Conservation (phyloP, 192 early-diverging fungal species). For the Mortierella hygrophila region DNA sequence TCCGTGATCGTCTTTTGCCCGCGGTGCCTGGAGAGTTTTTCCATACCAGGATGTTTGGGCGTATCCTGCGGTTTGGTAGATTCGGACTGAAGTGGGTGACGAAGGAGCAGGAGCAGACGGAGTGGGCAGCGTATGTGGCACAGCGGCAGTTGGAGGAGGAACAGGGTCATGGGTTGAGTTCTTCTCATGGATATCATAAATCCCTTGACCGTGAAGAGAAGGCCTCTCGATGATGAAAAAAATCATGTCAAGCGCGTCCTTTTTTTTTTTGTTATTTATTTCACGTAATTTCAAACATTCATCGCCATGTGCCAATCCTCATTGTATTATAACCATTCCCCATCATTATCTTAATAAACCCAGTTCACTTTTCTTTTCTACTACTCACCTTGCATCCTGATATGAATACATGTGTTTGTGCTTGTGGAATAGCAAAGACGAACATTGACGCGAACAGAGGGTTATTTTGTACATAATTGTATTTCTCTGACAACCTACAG, state of each 20-base stretch:
- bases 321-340: too few relatives aligned
- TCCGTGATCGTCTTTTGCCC: conserved; percentile 77
- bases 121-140: conserved; percentile 38
- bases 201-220: not conserved
- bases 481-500: too few relatives aligned
- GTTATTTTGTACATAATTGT: too few relatives aligned
- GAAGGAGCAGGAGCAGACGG: conserved; percentile 30
- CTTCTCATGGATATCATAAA: not conserved
- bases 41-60: conserved; percentile 67
- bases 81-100: conserved; percentile 43
- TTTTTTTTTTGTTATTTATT: not conserved
- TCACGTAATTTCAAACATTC: too few relatives aligned
- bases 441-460: too few relatives aligned
- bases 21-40: conserved; percentile 71
- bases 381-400: too few relatives aligned
- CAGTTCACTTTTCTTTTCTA: too few relatives aligned
- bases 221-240: not conserved
- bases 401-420: too few relatives aligned
- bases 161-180: not conserved
- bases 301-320: too few relatives aligned
- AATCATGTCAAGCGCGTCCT: not conserved
- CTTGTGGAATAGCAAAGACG: too few relatives aligned
- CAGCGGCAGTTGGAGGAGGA: conserved; percentile 45
- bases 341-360: too few relatives aligned
- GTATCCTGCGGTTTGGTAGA: conserved; percentile 65